Evolutionary conservation across 23 red algal genomes (phyloP), one percentile per base, ranked within the genome.

Genomic region (Gracilaria gracilis): DNA sequence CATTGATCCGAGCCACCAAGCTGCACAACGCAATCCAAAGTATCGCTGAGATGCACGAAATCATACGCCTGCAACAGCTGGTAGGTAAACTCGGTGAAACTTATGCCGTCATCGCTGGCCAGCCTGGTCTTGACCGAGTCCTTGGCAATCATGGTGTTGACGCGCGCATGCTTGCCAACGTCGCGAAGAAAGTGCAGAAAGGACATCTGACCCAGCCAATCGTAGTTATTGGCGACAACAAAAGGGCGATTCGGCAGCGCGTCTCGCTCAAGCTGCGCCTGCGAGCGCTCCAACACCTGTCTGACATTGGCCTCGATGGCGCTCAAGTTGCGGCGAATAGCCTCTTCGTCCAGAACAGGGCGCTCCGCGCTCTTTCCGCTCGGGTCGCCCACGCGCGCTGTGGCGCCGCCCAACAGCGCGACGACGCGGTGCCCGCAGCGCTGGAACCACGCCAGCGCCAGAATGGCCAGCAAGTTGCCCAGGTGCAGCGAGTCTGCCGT

Each of bases 41-140:
- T 69, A 23, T 93, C 90, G 42, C 57, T 82, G 36, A 98, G 55
- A 83, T 98, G 86, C 64, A 88, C 76, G 67, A 98, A 98, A 66
- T 98, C 97, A 71, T 95, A 98, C 24, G 87, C 97, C 83, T 98
- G 97, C 67, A 98, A 81, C 27, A 98, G 88, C 83, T 98, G 97
- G 67, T 98, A 98, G 20, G 97, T 94, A 55, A 98, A 98, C 92
- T 98, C 97, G 19, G 93, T 98, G 75, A 98, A 98, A 13, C 91
- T 95, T 42, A 98, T 95, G 46, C 97, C 97, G 27, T 98, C 93
- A 19, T 98, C 97, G 48, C 77, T 92, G 7, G 94, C 71, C 73
- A 98, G 74, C 11, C 97, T 59, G 33, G 54, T 83, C 25, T 88
- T 83, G 48, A 98, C 97, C 46, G 90, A 83, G 61, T 98, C 97